Evolutionary conservation across 768 basidiomycete species (phyloP).

Genomic region (Phanerochaete carnosa): DNA sequence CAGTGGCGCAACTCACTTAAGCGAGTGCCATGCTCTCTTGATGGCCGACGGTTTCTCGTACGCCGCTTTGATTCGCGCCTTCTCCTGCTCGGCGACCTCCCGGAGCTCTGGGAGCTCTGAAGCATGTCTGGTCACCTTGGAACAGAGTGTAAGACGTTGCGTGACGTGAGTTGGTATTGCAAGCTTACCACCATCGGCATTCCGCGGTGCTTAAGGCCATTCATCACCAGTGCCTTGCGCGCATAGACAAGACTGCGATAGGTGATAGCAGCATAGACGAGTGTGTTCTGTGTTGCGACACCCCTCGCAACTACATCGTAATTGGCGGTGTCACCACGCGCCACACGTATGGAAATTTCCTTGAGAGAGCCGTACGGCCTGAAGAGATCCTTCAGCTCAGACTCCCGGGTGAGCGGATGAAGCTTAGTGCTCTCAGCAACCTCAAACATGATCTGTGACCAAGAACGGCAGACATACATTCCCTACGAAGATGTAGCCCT

Average conservation of each 20-base stretch:
- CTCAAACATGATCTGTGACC: constrained; percentile 30
- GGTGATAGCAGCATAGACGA: neutral
- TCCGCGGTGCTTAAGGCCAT: neutral
- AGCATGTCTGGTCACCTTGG: neutral
- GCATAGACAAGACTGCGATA: neutral
- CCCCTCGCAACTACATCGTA: neutral
- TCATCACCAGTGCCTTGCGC: neutral
- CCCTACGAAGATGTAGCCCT: constrained; percentile 49
- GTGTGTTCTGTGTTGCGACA: neutral
- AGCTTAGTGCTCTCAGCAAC: constrained; percentile 11
- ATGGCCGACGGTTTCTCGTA: neutral
- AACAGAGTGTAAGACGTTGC: neutral
- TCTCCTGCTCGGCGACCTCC: neutral
- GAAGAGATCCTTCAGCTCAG: constrained; percentile 33
- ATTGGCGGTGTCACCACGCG: constrained; percentile 22
- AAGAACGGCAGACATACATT: constrained; percentile 44
- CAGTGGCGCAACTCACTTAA: neutral
- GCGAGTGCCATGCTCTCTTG: neutral
- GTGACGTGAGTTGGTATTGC: neutral
- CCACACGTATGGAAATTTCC: constrained; percentile 34
- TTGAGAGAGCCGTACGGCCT: constrained; percentile 32
- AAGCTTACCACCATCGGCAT: neutral
- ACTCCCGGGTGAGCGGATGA: constrained; percentile 28
- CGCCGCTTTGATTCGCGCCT: neutral
- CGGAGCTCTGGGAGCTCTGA: neutral